Percentiles rank a stretch among this genome's conserved stretches.
Conservation (phyloP, 192 early-diverging fungal genomes). For the Backusella liffmaniae region DNA sequence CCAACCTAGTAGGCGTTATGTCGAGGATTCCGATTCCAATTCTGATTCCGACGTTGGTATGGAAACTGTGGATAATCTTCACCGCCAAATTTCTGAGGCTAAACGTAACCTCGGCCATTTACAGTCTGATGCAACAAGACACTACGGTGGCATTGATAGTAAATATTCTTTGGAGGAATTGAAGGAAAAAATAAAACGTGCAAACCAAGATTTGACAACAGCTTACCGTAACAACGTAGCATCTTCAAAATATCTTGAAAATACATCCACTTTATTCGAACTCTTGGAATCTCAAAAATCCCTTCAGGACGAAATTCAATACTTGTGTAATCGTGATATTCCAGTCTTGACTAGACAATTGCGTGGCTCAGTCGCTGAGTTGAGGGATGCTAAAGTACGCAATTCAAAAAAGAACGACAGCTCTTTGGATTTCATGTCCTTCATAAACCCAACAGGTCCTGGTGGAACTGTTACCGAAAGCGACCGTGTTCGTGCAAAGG, state of each 20-base stretch:
- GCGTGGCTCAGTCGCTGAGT: slow-evolving; percentile 41
- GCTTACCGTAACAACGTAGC: not conserved
- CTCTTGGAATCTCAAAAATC: slow-evolving; percentile 26
- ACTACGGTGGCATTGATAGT: not conserved
- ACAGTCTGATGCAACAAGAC: not conserved
- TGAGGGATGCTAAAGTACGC: slow-evolving; percentile 39
- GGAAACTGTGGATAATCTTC: slow-evolving; percentile 9
- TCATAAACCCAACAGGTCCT: slow-evolving; percentile 51
- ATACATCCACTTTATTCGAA: slow-evolving; percentile 21
- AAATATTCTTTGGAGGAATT: slow-evolving; percentile 38
- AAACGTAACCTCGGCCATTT: slow-evolving; percentile 5
- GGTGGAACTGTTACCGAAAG: slow-evolving; percentile 49
- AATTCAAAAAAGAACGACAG: slow-evolving; percentile 39
- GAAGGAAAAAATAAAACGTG: slow-evolving; percentile 45
- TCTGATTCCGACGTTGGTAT: not conserved
- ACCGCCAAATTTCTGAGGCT: slow-evolving; percentile 11
- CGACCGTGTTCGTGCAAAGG: slow-evolving; percentile 53
- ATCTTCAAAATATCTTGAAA: slow-evolving; percentile 11
- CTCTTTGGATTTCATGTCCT: slow-evolving; percentile 18
- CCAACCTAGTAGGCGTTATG: not conserved
- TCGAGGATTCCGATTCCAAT: not conserved
- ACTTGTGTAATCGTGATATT: slow-evolving; percentile 40
- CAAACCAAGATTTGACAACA: slow-evolving; percentile 30
- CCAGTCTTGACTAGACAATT: slow-evolving; percentile 42
- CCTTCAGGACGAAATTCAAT: slow-evolving; percentile 39